A percentile compares a stretch with the other conserved stretches of the same genome.
These are phyloP conservation scores for Penicillium nordicum DNA, from an alignment of 2,329 filamentous ascomycete species.

Conservation along the genomic window DNA sequence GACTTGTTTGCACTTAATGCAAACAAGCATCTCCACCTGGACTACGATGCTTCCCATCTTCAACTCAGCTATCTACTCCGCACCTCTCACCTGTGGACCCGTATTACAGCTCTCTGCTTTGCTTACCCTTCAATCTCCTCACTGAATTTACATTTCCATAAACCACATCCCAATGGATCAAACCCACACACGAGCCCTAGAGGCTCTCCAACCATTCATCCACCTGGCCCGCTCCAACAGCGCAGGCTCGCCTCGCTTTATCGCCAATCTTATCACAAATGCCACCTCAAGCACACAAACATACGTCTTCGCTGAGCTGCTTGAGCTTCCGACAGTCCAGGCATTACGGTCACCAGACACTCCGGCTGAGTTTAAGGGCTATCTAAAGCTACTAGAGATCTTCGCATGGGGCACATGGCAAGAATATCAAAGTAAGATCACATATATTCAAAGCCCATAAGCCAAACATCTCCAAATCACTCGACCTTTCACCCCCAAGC, in stretches of 20 bases:
- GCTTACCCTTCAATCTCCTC: neutral
- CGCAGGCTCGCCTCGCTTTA: constrained; percentile 68
- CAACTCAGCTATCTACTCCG: neutral
- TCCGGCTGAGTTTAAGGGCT: constrained; percentile 58
- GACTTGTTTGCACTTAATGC: constrained; percentile 21
- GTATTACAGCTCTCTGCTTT: neutral
- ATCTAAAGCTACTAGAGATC: constrained; percentile 74
- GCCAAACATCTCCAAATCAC: neutral
- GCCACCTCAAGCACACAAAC: constrained; percentile 88
- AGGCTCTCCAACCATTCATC: constrained; percentile 75
- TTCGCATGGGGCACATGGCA: constrained; percentile 91
- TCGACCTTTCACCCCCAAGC: neutral
- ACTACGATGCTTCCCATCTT: neutral
- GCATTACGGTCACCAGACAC: constrained; percentile 56
- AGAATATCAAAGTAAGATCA: constrained; percentile 60
- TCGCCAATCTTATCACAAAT: constrained; percentile 79
- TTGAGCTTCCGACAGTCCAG: constrained; percentile 75
- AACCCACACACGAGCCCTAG: constrained; percentile 52
- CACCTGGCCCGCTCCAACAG: constrained; percentile 80
- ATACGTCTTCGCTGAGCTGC: constrained; percentile 91
- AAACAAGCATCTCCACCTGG: constrained; percentile 16
- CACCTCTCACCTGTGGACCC: neutral
- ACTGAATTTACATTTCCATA: neutral
- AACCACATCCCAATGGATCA: constrained; percentile 41
- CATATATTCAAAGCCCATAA: constrained; percentile 8